Evolutionary conservation across 2,329 filamentous ascomycete species (phyloP), one percentile per base, ranked within the genome.

Genomic region (Dothistroma septosporum): DNA sequence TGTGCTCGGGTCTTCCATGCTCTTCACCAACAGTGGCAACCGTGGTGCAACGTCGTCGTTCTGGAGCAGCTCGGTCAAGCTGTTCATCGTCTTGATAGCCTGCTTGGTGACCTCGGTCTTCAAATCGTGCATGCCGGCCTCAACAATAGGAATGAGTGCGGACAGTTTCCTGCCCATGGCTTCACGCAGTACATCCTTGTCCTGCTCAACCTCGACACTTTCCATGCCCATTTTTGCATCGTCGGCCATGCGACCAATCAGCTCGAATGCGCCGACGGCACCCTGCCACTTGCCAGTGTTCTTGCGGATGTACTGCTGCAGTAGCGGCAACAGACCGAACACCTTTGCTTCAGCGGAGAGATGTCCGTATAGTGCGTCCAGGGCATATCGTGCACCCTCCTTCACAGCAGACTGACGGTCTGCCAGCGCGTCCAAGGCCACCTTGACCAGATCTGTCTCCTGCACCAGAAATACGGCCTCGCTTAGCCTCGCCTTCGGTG

Each of bases 251-350:
- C 87, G 91, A 74, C 94, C 92, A 61, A 99, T 79, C 65, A 97
- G 77, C 75, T 89, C 87, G 73, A 89, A 88, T 50, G 91, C 94
- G 62, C 89, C 92, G 57, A 97, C 90, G 16, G 90, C 91, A 62
- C 94, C 94, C 78, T 99, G 94, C 94, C 94, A 99, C 79, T 99
- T 99, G 67, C 91, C 92, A 16, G 91, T 89, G 72, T 85, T 86
- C 78, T 91, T 95, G 73, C 82, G 81, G 32, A 99, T 82, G 75
- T 97, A 97, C 56, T 82, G 77, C 64, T 82, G 78, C 46, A 99
- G 80, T 16, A 85, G 83, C 2, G 94, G 92, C 55, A 99, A 80
- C 47, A 99, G 83, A 21, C 90, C 92, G 64, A 86, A 84, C 56
- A 96, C 88, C 71, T 96, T 85, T 54, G 90, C 87, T 80, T 97